Evolutionary conservation across 2,329 filamentous ascomycete species (phyloP), one percentile per base, ranked within the genome.

Genomic region (Fusarium mexicanum): DNA sequence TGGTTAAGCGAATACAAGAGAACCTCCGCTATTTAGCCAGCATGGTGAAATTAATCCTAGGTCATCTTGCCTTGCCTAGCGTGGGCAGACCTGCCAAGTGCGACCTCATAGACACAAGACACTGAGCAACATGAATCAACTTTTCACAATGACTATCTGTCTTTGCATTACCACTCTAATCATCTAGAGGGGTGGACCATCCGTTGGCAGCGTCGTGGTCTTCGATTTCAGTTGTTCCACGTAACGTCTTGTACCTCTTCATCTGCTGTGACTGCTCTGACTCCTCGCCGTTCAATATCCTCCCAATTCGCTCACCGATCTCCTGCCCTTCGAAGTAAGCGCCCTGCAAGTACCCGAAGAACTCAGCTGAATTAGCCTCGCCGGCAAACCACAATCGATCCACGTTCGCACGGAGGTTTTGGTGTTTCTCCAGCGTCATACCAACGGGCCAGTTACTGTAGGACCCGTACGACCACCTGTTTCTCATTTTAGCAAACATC

Each of bases 401-500:
- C 0, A 91, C 80, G 67, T 92, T 92, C 14, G 91, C 89, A 2
- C 91, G 87, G 13, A 93, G 83, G 72, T 93, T 93, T 78, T 93
- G 88, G 73, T 93, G 91, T 82, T 86, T 89, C 76, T 92, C 88
- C 0, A 93, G 83, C 0, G 88, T 91, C 48, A 90, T 89, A 2
- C 88, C 88, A 0, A 87, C 82, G 0, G 91, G 91, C 91, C 91
- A 93, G 78, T 92, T 92, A 41, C 88, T 91, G 81, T 92, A 93
- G 33, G 87, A 90, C 6, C 91, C 91, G 64, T 86, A 89, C 0
- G 85, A 79, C 85, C 85, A 87, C 3, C 76, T 78, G 9, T 31
- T 61, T 13, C 22, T 31, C 60, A 3, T 16, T 5, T 33, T 89
- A 72, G 46, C 71, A 43, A 13, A 90, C 89, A 71, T 91, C 91